Evolutionary conservation across 345 rosid species (phyloP).

Genomic region (Citrus maxima): DNA sequence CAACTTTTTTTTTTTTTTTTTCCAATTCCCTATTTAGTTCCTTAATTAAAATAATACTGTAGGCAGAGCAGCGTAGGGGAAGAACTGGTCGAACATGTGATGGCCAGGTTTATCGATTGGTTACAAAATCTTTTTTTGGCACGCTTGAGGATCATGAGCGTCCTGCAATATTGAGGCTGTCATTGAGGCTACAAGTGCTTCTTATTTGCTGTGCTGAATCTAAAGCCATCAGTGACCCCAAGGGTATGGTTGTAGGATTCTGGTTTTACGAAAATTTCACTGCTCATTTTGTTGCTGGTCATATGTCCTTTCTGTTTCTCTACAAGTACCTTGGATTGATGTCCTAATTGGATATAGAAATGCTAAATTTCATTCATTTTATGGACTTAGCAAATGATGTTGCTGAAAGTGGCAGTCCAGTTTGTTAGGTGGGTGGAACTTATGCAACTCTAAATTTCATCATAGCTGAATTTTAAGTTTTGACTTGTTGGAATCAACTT

Average conservation of each 20-base stretch:
- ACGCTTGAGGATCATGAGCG: slow-evolving; percentile 63
- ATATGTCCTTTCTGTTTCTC: background rate
- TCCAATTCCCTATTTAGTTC: slow-evolving; percentile 2
- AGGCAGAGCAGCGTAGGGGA: slow-evolving; percentile 96
- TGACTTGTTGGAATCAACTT: background rate
- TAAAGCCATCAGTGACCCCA: slow-evolving; percentile 79
- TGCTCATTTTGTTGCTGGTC: background rate
- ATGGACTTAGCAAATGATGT: background rate
- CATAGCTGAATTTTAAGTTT: too few relatives aligned
- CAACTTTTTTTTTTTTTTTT: slow-evolving; percentile 3
- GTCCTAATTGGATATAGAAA: background rate
- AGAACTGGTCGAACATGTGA: slow-evolving; percentile 98
- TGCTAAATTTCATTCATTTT: background rate
- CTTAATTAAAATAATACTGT: slow-evolving; percentile 24
- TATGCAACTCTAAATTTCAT: background rate
- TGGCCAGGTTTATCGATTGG: slow-evolving; percentile 88
- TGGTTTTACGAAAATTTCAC: background rate
- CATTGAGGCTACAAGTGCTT: slow-evolving; percentile 85
- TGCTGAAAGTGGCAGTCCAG: background rate
- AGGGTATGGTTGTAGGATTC: slow-evolving; percentile 44
- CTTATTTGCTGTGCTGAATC: slow-evolving; percentile 80
- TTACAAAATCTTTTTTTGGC: slow-evolving; percentile 69
- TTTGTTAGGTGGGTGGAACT: background rate
- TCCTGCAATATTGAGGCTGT: slow-evolving; percentile 72
- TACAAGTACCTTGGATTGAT: background rate